Conservation (phyloP, 78 protist genomes). For the Chrysochromulina tobinii region DNA sequence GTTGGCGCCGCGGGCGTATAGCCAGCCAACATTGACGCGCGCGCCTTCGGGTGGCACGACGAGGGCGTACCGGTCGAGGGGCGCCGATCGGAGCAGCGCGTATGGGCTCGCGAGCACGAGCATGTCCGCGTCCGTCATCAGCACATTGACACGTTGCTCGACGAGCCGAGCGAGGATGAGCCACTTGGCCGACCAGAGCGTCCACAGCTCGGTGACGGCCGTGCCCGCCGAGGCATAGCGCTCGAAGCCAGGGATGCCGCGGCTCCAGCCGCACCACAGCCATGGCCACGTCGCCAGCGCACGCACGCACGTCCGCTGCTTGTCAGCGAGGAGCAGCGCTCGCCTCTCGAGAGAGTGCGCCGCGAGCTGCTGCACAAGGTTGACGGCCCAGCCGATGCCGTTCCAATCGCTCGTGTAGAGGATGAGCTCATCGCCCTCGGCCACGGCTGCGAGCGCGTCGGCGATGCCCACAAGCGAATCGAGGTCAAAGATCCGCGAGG, state of each 20-base stretch:
- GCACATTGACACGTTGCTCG: not conserved
- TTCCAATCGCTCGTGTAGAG: not conserved
- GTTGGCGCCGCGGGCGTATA: not conserved
- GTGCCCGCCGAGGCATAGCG: not conserved
- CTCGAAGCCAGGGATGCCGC: not conserved
- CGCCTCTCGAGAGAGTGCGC: not conserved
- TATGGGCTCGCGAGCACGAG: not conserved
- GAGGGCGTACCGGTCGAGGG: not conserved
- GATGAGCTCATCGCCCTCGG: not conserved
- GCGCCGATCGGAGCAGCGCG: not conserved
- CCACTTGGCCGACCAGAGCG: not conserved
- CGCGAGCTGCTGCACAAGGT: not conserved
- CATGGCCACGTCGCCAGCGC: not conserved
- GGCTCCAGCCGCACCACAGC: not conserved
- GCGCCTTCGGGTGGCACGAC: not conserved
- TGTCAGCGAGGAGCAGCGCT: too few species aligned
- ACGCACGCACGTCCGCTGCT: too few species aligned
- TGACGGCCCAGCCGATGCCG: not conserved
- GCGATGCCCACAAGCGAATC: too few species aligned
- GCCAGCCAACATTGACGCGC: not conserved
- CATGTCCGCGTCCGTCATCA: not conserved
- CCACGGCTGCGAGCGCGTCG: too few species aligned
- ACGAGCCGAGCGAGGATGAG: not conserved
- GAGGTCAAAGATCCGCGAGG: too few species aligned
- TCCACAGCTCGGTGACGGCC: not conserved